phyloP scores from a whole-genome alignment of 306 rosid genomes.

The Citrullus amarus region DNA sequence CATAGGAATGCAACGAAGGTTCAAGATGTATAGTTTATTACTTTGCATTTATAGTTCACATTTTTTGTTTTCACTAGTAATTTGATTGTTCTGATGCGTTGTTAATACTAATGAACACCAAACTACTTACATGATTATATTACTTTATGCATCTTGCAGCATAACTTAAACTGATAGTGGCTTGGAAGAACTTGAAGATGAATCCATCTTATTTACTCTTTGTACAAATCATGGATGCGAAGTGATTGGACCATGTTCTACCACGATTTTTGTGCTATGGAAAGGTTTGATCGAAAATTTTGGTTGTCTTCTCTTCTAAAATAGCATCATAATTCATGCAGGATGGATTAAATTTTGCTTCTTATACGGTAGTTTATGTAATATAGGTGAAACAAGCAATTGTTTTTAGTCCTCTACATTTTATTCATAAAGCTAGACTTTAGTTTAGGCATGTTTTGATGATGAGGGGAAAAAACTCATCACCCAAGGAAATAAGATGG shows the following conservation, averaged over 20 bases:
- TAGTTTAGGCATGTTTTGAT: not conserved
- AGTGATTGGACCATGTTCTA: not conserved
- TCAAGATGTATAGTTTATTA: not conserved
- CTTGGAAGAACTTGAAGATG: not conserved
- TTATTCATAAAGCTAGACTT: not conserved
- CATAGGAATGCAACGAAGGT: not conserved
- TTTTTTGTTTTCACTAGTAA: not conserved
- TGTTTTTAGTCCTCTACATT: not conserved
- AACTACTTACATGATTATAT: not conserved
- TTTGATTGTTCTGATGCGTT: not conserved
- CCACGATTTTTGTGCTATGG: not conserved
- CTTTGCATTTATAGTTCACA: not conserved
- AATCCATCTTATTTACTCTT: not conserved
- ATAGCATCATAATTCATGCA: not conserved
- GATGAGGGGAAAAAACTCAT: not conserved
- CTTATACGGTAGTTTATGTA: not conserved
- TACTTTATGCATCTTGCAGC: not conserved
- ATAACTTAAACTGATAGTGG: not conserved
- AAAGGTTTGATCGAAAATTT: slow-evolving; percentile 4
- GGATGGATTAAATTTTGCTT: not conserved
- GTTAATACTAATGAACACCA: not conserved
- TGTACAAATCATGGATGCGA: not conserved
- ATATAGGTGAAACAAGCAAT: not conserved
- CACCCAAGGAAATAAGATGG: not conserved
- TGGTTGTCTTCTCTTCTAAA: not conserved